phyloP scores from a whole-genome alignment of 1,284 basidiomycete genomes.

The Cerioporus squamosus region DNA sequence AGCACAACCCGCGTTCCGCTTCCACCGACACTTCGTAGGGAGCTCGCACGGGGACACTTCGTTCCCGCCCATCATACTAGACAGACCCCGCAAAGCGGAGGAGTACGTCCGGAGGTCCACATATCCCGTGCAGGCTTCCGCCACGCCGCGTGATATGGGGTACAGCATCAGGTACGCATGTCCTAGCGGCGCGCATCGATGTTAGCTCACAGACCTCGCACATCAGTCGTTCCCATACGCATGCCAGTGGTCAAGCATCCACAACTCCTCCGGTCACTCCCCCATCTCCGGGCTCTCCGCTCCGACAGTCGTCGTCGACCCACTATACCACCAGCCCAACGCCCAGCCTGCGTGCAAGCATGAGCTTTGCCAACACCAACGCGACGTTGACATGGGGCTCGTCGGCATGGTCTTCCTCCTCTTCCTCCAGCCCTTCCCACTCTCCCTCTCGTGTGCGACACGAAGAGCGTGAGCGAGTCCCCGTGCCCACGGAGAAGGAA shows the following conservation, averaged over 20 bases:
- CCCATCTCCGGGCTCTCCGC: background rate
- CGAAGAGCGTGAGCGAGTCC: constrained; percentile 2
- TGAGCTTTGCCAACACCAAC: constrained; percentile 11
- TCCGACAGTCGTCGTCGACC: background rate
- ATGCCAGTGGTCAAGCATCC: background rate
- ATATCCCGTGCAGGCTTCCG: background rate
- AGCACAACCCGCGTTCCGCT: background rate
- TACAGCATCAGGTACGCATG: constrained; percentile 7
- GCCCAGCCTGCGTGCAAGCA: constrained; percentile 13
- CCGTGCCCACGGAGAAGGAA: background rate
- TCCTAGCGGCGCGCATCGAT: background rate
- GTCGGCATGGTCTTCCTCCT: constrained; percentile 4
- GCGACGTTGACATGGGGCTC: constrained; percentile 13
- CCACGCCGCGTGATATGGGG: background rate
- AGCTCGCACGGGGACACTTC: constrained; percentile 7
- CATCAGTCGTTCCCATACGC: background rate
- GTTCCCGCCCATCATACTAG: background rate
- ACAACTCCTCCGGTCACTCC: background rate
- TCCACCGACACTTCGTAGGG: background rate
- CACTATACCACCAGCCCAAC: background rate
- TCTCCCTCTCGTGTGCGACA: background rate
- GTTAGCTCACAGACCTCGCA: constrained; percentile 5
- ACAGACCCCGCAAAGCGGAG: constrained; percentile 5
- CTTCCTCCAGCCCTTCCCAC: constrained; percentile 10
- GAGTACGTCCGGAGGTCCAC: constrained; percentile 3